Evolutionary conservation across 2,329 filamentous ascomycete species (phyloP).

Genomic region (Diaporthe nobilis): DNA sequence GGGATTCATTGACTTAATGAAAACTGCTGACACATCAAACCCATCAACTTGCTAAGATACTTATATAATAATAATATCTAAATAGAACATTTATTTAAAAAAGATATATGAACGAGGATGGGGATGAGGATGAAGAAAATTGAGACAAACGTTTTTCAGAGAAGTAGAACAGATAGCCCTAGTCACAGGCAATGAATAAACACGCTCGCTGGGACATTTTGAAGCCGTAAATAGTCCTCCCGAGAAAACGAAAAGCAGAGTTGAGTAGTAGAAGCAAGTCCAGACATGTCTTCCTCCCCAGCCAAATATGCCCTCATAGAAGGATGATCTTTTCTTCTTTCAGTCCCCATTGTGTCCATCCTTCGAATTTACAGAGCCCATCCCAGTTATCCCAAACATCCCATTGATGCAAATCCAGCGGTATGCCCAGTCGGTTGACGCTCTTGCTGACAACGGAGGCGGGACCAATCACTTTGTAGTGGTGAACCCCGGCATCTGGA

Average conservation of each 20-base stretch:
- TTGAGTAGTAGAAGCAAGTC: background rate
- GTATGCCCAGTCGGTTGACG: background rate
- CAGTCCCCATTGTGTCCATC: background rate
- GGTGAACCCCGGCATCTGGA: background rate
- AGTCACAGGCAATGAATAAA: fast-evolving
- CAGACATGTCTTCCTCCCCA: background rate
- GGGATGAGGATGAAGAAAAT: too few relatives aligned
- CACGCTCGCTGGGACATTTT: too few relatives aligned
- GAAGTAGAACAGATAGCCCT: too few relatives aligned
- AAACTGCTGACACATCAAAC: too few relatives aligned
- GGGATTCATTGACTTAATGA: too few relatives aligned
- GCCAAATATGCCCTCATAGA: background rate
- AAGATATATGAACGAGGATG: too few relatives aligned
- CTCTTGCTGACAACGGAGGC: background rate
- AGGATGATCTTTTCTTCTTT: background rate
- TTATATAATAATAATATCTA: too few relatives aligned
- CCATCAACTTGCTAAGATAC: too few relatives aligned
- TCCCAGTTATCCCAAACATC: fast-evolving
- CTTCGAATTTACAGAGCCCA: background rate
- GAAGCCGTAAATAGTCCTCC: too few relatives aligned
- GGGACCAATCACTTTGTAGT: background rate
- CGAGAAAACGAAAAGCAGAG: too few relatives aligned
- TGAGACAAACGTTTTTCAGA: too few relatives aligned
- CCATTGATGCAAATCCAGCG: fast-evolving
- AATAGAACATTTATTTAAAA: too few relatives aligned